Base-by-base conservation (phyloP, 805 yeast genomes). In the Yarrowia alimentaria region DNA sequence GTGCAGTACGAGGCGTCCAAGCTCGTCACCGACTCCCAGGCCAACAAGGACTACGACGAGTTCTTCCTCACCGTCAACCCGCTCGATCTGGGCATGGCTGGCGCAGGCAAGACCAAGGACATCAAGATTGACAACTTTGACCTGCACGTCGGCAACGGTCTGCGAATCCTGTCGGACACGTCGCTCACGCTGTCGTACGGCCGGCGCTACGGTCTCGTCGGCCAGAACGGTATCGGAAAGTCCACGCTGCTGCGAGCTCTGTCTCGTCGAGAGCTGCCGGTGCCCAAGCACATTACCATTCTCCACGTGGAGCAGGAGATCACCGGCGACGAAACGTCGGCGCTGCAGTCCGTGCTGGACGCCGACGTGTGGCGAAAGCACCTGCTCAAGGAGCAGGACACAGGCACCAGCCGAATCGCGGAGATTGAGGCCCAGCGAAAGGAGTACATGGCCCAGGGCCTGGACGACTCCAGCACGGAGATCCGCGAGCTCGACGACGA, bases 361-460 rank as follows among this genome's bases (percentile, higher is more conserved):
- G 99, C 99, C 1, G 99, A 93, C 71, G 99, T 93, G 32, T 93
- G 99, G 99, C 78, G 99, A 67, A 93, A 94, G 68, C 88, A 83
- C 59, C 71, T 93, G 51, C 64, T 93, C 25, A 69, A 71, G 38
- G 98, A 93, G 65, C 95, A 90, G 67, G 62, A 68, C 26, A 59
- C 60, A 4, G 59, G 68, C 31, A 79, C 81, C 54, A 87, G 81
- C 55, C 77, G 96, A 64, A 71, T 93, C 24, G 72, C 68, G 29
- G 95, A 85, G 59, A 82, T 93, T 55, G 93, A 86, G 55, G 68
- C 63, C 13, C 75, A 88, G 60, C 77, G 84, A 59, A 64, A 66
- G 6, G 25, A 28, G 8, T 17, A 30, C 16, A 31, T 22, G 11
- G 57, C 58, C 14, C 26, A 50, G 26, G 54, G 58, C 5, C 60